Evolutionary conservation across 2,329 filamentous ascomycete genomes (phyloP), one percentile per base, ranked within the genome.

Genomic region (Aspergillus sp.): DNA sequence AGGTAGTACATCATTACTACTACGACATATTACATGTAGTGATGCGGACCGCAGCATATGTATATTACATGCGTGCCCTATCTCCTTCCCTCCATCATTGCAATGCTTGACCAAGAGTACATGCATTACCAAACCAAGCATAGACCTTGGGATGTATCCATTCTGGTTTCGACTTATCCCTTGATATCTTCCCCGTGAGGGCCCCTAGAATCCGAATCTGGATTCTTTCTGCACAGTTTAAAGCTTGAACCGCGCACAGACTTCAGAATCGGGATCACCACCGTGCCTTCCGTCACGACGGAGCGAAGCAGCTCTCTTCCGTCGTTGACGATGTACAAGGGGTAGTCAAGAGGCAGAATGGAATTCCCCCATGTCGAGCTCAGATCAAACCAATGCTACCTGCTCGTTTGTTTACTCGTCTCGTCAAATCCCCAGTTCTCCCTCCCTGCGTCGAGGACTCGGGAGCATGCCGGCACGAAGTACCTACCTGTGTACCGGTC

Each of bases 211-310:
- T 2, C 22, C 22, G 22, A 22, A 45, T 45, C 19, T 26, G 22
- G 19, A 57, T 51, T 56, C 54, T 48, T 53, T 35, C 51, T 53
- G 46, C 53, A 56, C 54, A 54, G 46, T 46, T 53, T 42, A 52
- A 53, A 53, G 51, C 50, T 56, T 53, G 53, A 45, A 35, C 54
- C 50, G 55, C 56, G 60, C 58, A 58, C 58, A 57, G 58, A 55
- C 59, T 50, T 38, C 51, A 55, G 35, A 11, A 11, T 38, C 16
- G 44, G 22, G 51, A 46, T 55, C 40, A 41, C 40, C 35, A 26
- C 32, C 24, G 32, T 38, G 13, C 35, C 35, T n/a, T n/a, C 16
- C 13, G 33, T 36, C 33, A 26, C 6, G 24, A 26, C 22, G 13
- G 19, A 41, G 24, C 13, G 9, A 40, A 41, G 16, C 46, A 38